phyloP scores from a whole-genome alignment of 768 basidiomycete genomes.

The Filobasidium wieringae region DNA sequence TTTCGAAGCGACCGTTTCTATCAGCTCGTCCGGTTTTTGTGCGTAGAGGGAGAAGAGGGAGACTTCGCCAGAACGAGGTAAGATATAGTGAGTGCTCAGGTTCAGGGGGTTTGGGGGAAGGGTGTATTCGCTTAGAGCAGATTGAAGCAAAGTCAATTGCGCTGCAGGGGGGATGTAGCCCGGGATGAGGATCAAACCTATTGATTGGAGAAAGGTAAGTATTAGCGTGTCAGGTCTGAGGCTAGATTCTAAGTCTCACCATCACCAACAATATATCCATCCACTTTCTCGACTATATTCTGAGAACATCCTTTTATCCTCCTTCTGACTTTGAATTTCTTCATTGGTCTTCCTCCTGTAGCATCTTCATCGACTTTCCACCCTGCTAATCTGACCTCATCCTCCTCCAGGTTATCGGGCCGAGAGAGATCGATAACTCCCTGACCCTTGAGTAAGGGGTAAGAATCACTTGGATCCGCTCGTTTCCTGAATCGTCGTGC shows the following conservation, averaged over 20 bases:
- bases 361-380: conserved; percentile 24
- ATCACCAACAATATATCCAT: conserved; percentile 19
- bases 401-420: conserved; percentile 20
- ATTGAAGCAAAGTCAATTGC: conserved; percentile 58
- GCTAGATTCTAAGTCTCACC: conserved; percentile 17
- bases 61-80: conserved; percentile 46
- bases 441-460: conserved; percentile 13
- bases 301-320: conserved; percentile 21
- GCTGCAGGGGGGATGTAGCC: conserved; percentile 51
- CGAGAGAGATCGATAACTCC: conserved; percentile 27
- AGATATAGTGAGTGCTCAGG: conserved; percentile 69
- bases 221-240: neutral
- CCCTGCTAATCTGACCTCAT: conserved; percentile 26
- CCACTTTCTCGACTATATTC: conserved; percentile 13
- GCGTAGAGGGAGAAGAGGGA: conserved; percentile 62
- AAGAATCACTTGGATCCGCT: neutral
- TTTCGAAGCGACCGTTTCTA: conserved; percentile 18
- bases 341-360: neutral
- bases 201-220: neutral
- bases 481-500: neutral
- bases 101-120: conserved; percentile 74
- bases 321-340: conserved; percentile 6
- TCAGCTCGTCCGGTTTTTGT: conserved; percentile 12
- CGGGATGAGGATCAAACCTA: conserved; percentile 78
- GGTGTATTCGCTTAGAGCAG: conserved; percentile 67